Conservation (phyloP, 192 early-diverging fungal genomes). For the Coemansia sp. region DNA sequence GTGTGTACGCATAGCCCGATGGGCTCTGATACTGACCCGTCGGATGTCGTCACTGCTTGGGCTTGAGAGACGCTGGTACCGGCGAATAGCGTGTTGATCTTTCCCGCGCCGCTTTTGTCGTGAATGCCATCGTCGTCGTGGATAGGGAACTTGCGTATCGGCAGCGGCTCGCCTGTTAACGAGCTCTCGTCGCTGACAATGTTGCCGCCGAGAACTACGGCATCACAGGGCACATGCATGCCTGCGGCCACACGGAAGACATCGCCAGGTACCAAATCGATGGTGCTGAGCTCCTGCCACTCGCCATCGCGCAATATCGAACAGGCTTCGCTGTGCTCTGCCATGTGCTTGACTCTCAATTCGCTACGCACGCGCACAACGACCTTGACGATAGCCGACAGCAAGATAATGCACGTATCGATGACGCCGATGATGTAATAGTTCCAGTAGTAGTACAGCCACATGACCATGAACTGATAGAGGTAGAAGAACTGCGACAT, state of each 20-base stretch:
- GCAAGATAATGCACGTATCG: slow-evolving; percentile 59
- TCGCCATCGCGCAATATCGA: slow-evolving; percentile 60
- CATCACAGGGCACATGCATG: slow-evolving; percentile 63
- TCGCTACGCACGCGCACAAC: slow-evolving; percentile 55
- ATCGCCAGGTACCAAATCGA: slow-evolving; percentile 67
- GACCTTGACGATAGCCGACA: slow-evolving; percentile 58
- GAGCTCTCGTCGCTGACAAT: slow-evolving; percentile 72
- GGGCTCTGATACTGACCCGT: slow-evolving; percentile 44
- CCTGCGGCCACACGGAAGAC: slow-evolving; percentile 51
- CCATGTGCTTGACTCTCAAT: slow-evolving; percentile 58
- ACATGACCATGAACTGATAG: slow-evolving; percentile 62
- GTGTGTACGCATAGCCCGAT: slow-evolving; percentile 30
- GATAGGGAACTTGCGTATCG: slow-evolving; percentile 72
- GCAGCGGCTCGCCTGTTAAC: slow-evolving; percentile 75
- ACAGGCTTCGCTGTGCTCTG: slow-evolving; percentile 49
- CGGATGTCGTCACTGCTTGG: slow-evolving; percentile 17
- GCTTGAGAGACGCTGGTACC: slow-evolving; percentile 65
- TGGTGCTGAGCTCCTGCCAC: slow-evolving; percentile 59
- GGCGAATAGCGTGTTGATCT: slow-evolving; percentile 66
- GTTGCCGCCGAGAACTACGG: slow-evolving; percentile 64
- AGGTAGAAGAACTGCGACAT: slow-evolving; percentile 57
- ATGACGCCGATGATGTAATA: slow-evolving; percentile 62
- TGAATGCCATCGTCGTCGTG: slow-evolving; percentile 56
- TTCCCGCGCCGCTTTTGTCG: slow-evolving; percentile 46
- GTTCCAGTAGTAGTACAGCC: slow-evolving; percentile 60